A percentile compares a stretch with the other conserved stretches of the same genome.
Evolutionary conservation across 2,329 filamentous ascomycete genomes (phyloP).

Genomic region (Helicocarpus griseus): DNA sequence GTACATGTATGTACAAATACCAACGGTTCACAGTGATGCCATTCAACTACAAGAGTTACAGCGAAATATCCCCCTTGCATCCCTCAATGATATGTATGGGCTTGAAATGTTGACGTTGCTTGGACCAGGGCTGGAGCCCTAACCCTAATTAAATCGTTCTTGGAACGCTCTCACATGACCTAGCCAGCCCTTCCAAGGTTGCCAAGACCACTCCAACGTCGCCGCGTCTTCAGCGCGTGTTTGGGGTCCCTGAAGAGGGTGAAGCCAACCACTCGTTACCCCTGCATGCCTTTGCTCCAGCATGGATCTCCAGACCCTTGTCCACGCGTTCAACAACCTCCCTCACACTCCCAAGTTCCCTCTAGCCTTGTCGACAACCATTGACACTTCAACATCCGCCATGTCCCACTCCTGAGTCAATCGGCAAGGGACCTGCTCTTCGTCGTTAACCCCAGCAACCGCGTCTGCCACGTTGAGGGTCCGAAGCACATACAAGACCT

Average conservation of each 20-base stretch:
- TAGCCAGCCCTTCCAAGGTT: no score
- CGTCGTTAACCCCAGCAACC: constrained; percentile 8
- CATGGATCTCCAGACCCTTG: neutral
- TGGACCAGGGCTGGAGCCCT: no score
- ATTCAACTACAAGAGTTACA: no score
- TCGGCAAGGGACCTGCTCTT: constrained; percentile 10
- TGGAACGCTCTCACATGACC: no score
- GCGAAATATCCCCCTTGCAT: no score
- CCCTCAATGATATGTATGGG: no score
- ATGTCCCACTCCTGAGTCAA: constrained; percentile 10
- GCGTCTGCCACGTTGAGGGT: constrained; percentile 3
- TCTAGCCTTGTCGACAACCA: constrained; percentile 7
- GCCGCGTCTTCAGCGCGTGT: neutral
- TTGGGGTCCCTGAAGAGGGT: neutral
- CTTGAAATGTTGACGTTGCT: no score
- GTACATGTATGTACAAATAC: no score
- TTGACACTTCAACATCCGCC: constrained; percentile 13
- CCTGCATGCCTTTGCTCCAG: neutral
- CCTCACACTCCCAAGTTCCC: constrained; percentile 4
- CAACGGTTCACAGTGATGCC: no score
- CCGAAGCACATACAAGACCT: neutral
- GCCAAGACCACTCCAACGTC: no score
- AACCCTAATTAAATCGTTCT: no score
- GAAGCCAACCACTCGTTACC: neutral
- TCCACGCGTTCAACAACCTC: constrained; percentile 10